Percentiles rank a stretch among this genome's conserved stretches.
These are phyloP conservation scores for Trichoderma orchidacearum DNA, from an alignment of 495 filamentous ascomycete species.

Conservation along the genomic window DNA sequence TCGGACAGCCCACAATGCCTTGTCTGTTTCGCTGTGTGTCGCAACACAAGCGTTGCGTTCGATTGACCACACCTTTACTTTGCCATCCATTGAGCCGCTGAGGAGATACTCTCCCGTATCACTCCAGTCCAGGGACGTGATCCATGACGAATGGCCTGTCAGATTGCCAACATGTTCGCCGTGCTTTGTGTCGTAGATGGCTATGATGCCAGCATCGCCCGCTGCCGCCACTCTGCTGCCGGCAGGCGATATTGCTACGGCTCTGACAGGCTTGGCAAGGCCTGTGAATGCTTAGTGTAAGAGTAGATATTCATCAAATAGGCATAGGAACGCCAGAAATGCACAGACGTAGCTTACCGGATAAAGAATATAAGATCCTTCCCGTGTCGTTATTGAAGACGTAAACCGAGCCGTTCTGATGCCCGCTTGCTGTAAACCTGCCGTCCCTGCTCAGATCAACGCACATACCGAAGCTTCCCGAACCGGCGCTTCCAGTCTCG, in stretches of 20 bases:
- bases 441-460: constrained; percentile 72
- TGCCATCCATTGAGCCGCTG: constrained; percentile 79
- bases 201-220: constrained; percentile 78
- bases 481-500: constrained; percentile 67
- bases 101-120: constrained; percentile 86
- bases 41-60: constrained; percentile 74
- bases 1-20: constrained; percentile 70
- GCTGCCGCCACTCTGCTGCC: constrained; percentile 80
- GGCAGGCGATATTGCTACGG: constrained; percentile 75
- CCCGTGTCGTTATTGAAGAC: constrained; percentile 87
- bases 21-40: constrained; percentile 82
- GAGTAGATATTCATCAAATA: background rate
- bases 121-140: constrained; percentile 84
- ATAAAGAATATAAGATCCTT: constrained; percentile 71
- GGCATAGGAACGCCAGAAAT: background rate
- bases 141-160: constrained; percentile 64
- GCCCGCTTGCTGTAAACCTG: constrained; percentile 75
- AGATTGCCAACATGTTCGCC: constrained; percentile 88
- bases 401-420: constrained; percentile 87
- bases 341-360: constrained; percentile 40
- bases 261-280: constrained; percentile 68
- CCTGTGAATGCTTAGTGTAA: constrained; percentile 34
- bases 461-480: constrained; percentile 61
- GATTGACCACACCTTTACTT: constrained; percentile 89
- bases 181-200: constrained; percentile 77